Percentiles rank a stretch among this genome's conserved stretches.
phyloP scores from a whole-genome alignment of 345 rosid species.

The Moringa oleifera region DNA sequence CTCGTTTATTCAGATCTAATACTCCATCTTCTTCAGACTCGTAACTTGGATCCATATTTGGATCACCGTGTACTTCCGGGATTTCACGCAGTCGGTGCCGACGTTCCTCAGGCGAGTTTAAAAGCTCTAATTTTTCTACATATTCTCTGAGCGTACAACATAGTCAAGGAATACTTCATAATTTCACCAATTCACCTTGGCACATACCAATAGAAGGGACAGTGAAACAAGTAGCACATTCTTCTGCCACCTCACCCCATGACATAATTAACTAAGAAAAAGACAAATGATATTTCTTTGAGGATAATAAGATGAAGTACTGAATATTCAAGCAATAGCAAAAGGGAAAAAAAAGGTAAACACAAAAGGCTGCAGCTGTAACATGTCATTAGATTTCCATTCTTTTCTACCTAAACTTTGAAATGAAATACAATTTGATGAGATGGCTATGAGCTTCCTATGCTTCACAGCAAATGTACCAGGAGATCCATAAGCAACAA shows the following conservation, averaged over 20 bases:
- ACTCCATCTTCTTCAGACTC: slow-evolving; percentile 47
- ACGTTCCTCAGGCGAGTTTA: slow-evolving; percentile 63
- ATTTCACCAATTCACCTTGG: slow-evolving; percentile 7
- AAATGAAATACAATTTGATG: no score
- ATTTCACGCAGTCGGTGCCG: slow-evolving; percentile 59
- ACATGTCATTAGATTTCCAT: neutral
- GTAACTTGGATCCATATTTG: slow-evolving; percentile 42
- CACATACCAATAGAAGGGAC: slow-evolving; percentile 10
- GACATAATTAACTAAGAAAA: no score
- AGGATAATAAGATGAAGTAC: no score
- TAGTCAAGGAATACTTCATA: slow-evolving; percentile 46
- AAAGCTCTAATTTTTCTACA: slow-evolving; percentile 69
- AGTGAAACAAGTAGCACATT: slow-evolving; percentile 9
- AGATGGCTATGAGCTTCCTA: neutral
- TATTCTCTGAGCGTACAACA: slow-evolving; percentile 77
- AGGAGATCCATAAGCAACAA: neutral
- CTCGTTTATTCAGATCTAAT: slow-evolving; percentile 42
- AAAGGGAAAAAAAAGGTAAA: no score
- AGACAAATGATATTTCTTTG: no score
- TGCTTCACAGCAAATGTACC: neutral
- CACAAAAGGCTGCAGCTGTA: neutral
- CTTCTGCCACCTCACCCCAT: neutral
- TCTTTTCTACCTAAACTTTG: neutral
- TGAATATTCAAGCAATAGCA: no score
- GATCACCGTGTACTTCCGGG: slow-evolving; percentile 66